These are phyloP conservation scores for Lipomyces spencermartinsiae DNA, from an alignment of 805 yeast species.

Conservation along the genomic window DNA sequence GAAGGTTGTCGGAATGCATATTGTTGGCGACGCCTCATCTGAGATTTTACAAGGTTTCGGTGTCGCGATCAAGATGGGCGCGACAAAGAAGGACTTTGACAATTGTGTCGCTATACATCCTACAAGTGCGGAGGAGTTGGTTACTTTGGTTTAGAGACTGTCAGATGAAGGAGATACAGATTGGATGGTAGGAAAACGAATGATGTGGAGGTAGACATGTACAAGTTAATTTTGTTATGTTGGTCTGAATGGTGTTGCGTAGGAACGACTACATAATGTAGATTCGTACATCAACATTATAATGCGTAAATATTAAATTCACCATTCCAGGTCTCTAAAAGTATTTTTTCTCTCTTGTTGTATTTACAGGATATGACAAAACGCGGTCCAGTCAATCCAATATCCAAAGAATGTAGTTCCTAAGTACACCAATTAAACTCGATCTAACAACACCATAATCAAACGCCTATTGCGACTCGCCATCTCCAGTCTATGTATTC, in stretches of 20 bases:
- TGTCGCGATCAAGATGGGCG: conserved; percentile 98
- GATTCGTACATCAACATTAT: not conserved
- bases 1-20: conserved; percentile 93
- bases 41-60: conserved; percentile 99
- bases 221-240: not conserved
- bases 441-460: not conserved
- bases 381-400: not conserved
- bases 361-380: not conserved
- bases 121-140: conserved; percentile 96
- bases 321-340: not conserved
- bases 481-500: not conserved
- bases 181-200: not conserved
- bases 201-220: not conserved
- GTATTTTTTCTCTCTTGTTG: not conserved
- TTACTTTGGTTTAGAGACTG: conserved; percentile 65
- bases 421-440: not conserved
- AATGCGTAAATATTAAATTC: not conserved
- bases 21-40: conserved; percentile 88
- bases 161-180: not conserved
- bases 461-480: not conserved
- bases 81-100: conserved; percentile 95
- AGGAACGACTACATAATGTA: not conserved
- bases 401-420: not conserved
- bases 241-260: not conserved
- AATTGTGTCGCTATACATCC: conserved; percentile 98